Percentiles rank a stretch among this genome's conserved stretches.
Conservation (phyloP, 1,284 basidiomycete genomes). For the Austroboletus novae-zelandiae region DNA sequence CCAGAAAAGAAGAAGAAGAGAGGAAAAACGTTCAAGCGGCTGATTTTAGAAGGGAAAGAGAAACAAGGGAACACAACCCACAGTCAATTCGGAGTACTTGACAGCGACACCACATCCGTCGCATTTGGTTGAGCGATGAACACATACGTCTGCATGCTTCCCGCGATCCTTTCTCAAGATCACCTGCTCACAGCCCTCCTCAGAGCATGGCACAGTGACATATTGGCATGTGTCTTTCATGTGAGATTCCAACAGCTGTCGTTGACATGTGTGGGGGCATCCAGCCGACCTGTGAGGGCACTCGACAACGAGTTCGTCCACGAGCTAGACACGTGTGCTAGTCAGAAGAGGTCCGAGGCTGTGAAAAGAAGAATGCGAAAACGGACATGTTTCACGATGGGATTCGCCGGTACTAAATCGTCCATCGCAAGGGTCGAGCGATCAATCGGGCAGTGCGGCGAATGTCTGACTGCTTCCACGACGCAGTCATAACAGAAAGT, state of each 20-base stretch:
- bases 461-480: slow-evolving; percentile 56
- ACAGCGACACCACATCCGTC: slow-evolving; percentile 37
- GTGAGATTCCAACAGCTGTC: slow-evolving; percentile 67
- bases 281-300: slow-evolving; percentile 61
- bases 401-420: slow-evolving; percentile 60
- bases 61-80: slow-evolving; percentile 21
- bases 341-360: slow-evolving; percentile 19
- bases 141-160: slow-evolving; percentile 36
- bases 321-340: slow-evolving; percentile 52
- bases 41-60: neutral
- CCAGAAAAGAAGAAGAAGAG: neutral
- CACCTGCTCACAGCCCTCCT: slow-evolving; percentile 43
- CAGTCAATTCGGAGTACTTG: slow-evolving; percentile 35
- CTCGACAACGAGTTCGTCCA: slow-evolving; percentile 78
- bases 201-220: slow-evolving; percentile 53
- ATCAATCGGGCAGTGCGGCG: slow-evolving; percentile 80
- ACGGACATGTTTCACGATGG: slow-evolving; percentile 72
- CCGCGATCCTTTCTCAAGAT: slow-evolving; percentile 46
- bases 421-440: slow-evolving; percentile 55
- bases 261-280: slow-evolving; percentile 65
- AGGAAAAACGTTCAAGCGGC: slow-evolving; percentile 3
- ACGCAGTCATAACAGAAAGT: slow-evolving; percentile 85
- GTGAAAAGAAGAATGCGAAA: slow-evolving; percentile 3
- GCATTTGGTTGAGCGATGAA: slow-evolving; percentile 36
- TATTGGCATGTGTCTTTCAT: slow-evolving; percentile 61